A percentile compares a stretch with the other conserved stretches of the same genome.
phyloP scores from a whole-genome alignment of 2,329 filamentous ascomycete species.

The Myriosclerotinia scirpicola region DNA sequence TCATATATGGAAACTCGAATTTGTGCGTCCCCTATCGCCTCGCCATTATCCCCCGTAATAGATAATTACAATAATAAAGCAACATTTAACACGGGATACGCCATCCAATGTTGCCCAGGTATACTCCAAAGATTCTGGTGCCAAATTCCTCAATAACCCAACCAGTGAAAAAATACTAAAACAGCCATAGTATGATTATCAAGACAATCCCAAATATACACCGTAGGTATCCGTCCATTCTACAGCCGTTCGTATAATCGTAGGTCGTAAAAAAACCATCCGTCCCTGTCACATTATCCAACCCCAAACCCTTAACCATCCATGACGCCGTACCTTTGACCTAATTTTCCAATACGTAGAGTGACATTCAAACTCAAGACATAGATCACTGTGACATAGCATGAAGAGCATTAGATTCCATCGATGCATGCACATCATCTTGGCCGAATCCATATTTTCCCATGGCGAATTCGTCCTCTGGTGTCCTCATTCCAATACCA shows the following conservation, averaged over 20 bases:
- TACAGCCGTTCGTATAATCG: slow-evolving; percentile 25
- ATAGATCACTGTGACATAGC: slow-evolving; percentile 17
- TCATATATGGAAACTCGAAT: background rate
- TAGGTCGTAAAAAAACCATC: slow-evolving; percentile 24
- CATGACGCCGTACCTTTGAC: slow-evolving; percentile 18
- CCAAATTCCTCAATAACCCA: slow-evolving; percentile 19
- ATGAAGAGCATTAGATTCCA: slow-evolving; percentile 30
- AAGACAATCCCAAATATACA: slow-evolving; percentile 25
- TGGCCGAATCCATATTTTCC: slow-evolving; percentile 55
- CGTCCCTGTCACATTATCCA: slow-evolving; percentile 22
- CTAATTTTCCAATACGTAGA: background rate
- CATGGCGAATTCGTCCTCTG: slow-evolving; percentile 63
- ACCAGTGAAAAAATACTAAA: slow-evolving; percentile 5
- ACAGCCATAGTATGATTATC: slow-evolving; percentile 18
- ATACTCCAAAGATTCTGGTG: slow-evolving; percentile 12
- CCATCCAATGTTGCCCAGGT: slow-evolving; percentile 6
- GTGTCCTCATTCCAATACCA: slow-evolving; percentile 69
- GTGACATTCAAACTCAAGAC: slow-evolving; percentile 10
- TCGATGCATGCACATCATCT: slow-evolving; percentile 31
- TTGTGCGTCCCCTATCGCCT: background rate
- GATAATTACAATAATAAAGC: slow-evolving; percentile 7
- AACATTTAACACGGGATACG: background rate
- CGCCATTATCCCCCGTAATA: slow-evolving; percentile 10
- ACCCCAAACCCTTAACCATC: slow-evolving; percentile 18
- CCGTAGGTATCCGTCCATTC: slow-evolving; percentile 24